A percentile compares a stretch with the other conserved stretches of the same genome.
phyloP scores from a whole-genome alignment of 495 filamentous ascomycete species.

The Aspergillus haitiensis region DNA sequence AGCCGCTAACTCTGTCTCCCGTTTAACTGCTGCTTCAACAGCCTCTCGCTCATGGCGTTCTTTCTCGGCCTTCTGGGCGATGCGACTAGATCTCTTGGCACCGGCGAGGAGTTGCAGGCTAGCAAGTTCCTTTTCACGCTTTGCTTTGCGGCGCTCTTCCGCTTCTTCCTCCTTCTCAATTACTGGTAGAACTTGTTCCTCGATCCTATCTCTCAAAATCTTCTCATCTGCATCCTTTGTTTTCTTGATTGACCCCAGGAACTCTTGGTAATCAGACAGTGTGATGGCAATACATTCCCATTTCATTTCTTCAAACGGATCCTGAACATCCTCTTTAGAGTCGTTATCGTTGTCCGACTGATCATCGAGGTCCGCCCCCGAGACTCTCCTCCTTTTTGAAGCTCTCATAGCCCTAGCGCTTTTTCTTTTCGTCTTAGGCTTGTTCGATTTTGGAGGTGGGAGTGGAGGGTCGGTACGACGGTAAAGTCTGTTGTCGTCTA shows the following conservation, averaged over 20 bases:
- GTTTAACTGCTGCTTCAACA: conserved; percentile 70
- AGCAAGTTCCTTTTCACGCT: conserved; percentile 75
- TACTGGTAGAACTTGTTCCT: conserved; percentile 75
- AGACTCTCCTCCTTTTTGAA: conserved; percentile 70
- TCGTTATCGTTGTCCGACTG: conserved; percentile 53
- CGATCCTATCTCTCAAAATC: conserved; percentile 63
- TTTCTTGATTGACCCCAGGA: conserved; percentile 68
- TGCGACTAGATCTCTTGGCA: conserved; percentile 87
- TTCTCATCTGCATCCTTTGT: conserved; percentile 82
- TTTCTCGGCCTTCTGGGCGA: conserved; percentile 77
- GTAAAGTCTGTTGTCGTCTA: conserved; percentile 94
- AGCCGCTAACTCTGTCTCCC: conserved; percentile 60
- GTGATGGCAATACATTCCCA: conserved; percentile 92
- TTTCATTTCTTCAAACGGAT: conserved; percentile 60
- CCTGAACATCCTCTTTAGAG: conserved; percentile 35
- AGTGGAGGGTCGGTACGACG: conserved; percentile 70
- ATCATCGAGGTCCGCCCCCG: conserved; percentile 49
- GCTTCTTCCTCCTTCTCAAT: conserved; percentile 80
- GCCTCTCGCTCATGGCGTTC: conserved; percentile 71
- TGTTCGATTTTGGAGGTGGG: conserved; percentile 56
- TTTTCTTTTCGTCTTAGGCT: conserved; percentile 75
- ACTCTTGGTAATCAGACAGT: conserved; percentile 69
- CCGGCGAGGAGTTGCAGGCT: conserved; percentile 82
- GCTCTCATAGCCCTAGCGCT: conserved; percentile 68
- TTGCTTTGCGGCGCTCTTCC: conserved; percentile 64